A percentile compares a stretch with the other conserved stretches of the same genome.
These are phyloP conservation scores for Aspergillus sojae DNA, from an alignment of 2,329 filamentous ascomycete genomes.

Conservation along the genomic window DNA sequence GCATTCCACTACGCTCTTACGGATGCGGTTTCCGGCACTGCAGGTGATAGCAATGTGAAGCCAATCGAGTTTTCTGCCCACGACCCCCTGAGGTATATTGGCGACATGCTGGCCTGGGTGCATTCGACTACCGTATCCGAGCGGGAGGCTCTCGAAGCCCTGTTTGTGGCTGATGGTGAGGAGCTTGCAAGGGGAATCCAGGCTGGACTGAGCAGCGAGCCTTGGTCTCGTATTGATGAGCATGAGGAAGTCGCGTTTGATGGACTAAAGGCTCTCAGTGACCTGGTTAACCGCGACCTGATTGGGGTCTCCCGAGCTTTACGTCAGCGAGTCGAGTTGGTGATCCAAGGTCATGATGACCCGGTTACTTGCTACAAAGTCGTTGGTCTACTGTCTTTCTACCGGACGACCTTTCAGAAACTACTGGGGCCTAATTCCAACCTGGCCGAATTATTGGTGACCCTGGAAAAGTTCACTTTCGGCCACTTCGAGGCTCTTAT, in stretches of 20 bases:
- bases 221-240: constrained; percentile 72
- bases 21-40: constrained; percentile 63
- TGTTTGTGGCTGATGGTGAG: constrained; percentile 89
- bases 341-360: constrained; percentile 90
- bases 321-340: constrained; percentile 86
- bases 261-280: constrained; percentile 76
- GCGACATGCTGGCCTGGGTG: constrained; percentile 97
- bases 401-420: constrained; percentile 80
- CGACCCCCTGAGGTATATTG: constrained; percentile 86
- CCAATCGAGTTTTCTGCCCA: constrained; percentile 94
- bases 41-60: constrained; percentile 67
- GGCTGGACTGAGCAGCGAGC: constrained; percentile 77
- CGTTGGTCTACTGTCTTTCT: constrained; percentile 86
- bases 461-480: constrained; percentile 74
- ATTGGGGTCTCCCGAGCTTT: constrained; percentile 79
- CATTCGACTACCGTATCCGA: constrained; percentile 95
- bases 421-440: constrained; percentile 71
- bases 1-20: constrained; percentile 87
- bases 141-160: constrained; percentile 82
- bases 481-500: constrained; percentile 81
- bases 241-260: constrained; percentile 68
- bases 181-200: constrained; percentile 83
- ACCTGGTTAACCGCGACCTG: constrained; percentile 84
- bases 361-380: constrained; percentile 86
- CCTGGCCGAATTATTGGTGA: constrained; percentile 68